phyloP scores from a whole-genome alignment of 2,329 filamentous ascomycete genomes.

The Sporothrix sp. region DNA sequence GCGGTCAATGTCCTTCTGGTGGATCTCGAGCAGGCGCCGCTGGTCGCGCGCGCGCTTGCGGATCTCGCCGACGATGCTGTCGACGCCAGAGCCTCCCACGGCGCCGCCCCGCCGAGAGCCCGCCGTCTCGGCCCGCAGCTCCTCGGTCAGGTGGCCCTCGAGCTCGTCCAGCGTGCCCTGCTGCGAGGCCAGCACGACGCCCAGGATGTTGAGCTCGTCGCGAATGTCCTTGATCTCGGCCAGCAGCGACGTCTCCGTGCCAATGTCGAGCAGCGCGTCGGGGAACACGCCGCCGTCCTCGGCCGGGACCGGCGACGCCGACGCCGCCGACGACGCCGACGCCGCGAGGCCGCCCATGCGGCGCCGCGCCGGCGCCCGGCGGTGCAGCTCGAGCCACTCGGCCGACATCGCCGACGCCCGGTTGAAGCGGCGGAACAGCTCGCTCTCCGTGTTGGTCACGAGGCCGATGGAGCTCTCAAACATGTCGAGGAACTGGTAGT shows the following conservation, averaged over 20 bases:
- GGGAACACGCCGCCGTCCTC: conserved; percentile 30
- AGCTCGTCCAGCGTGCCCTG: conserved; percentile 28
- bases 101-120: background rate
- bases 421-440: conserved; percentile 52
- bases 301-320: background rate
- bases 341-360: background rate
- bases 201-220: conserved; percentile 56
- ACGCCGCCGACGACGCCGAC: conserved; percentile 6
- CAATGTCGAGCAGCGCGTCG: conserved; percentile 50
- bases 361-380: background rate
- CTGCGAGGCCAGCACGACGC: conserved; percentile 25
- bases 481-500: conserved; percentile 58
- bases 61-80: conserved; percentile 28
- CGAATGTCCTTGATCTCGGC: conserved; percentile 58
- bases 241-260: conserved; percentile 49
- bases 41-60: conserved; percentile 48
- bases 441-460: conserved; percentile 43
- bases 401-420: conserved; percentile 47
- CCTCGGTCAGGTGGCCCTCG: conserved; percentile 31
- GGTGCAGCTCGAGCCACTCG: conserved; percentile 40
- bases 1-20: conserved; percentile 49
- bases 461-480: conserved; percentile 54
- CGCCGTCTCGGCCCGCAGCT: conserved; percentile 12
- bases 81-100: background rate
- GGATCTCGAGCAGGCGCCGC: conserved; percentile 45